Evolutionary conservation across 495 filamentous ascomycete species (phyloP), one percentile per base, ranked within the genome.

Genomic region (Staphylotrichum tortipilum): DNA sequence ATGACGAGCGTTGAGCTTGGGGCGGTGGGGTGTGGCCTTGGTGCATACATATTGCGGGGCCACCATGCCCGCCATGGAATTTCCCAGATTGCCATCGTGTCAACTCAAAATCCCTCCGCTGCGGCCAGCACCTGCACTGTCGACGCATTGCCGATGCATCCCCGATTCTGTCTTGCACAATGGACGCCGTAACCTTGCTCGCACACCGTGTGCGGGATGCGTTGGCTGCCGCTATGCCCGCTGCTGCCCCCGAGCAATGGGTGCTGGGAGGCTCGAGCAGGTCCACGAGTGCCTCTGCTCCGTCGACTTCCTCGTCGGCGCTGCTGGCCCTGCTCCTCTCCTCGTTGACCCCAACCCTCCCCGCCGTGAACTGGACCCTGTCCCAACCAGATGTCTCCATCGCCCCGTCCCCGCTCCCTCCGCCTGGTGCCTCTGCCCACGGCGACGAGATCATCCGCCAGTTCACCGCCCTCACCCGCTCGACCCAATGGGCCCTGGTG

Each of bases 401-500:
- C 1, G 53, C 51, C 2, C 56, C 59, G 2, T 36, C 26, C 11
- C 51, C 53, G 12, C 63, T 63, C 5, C 66, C 66, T 4, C 34
- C 53, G 22, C 63, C 67, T 10, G 58, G 60, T 23, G 40, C 60
- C 18, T 45, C 59, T 0, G 61, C 58, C 2, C 53, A 64, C 10
- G 50, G 55, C 31, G 61, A 50, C n/a, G 43, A 50, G 11, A 71
- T 70, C 26, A 59, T 68, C 7, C 26, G 56, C 21, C 55, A 58
- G 18, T 66, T 69, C 24, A 18, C 49, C 5, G 51, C 47, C 7
- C 55, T 71, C 7, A 50, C 47, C 41, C 62, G 61, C 15, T 59
- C 60, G 7, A 66, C 65, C 0, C 35, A 19, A 18, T 70, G 64
- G 66, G 59, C 50, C 3, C 48, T 69, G 9, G 52, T 71, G 8